phyloP scores from a whole-genome alignment of 352 stramenopile genomes.

The Plasmopara viticola region DNA sequence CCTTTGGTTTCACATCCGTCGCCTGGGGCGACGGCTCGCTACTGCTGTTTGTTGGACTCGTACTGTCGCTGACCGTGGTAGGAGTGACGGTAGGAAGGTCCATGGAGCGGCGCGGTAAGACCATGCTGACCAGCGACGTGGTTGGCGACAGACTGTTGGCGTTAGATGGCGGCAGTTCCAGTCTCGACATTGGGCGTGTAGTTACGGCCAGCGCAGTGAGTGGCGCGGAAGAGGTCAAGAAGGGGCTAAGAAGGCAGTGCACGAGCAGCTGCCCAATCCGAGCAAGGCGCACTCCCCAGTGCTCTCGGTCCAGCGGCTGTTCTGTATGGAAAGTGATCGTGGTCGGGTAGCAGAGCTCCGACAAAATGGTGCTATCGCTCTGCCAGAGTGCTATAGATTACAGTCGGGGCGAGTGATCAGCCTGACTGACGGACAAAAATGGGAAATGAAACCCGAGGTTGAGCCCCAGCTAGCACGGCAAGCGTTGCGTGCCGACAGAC shows the following conservation, averaged over 20 bases:
- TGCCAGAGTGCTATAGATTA: background rate
- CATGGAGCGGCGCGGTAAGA: conserved; percentile 18
- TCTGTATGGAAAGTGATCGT: conserved; percentile 11
- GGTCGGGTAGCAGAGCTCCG: conserved; percentile 2
- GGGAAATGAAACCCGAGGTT: conserved; percentile 12
- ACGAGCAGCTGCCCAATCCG: conserved; percentile 28
- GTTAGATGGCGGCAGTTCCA: conserved; percentile 1
- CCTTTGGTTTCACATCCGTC: conserved; percentile 11
- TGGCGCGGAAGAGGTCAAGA: conserved; percentile 12
- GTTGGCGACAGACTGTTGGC: conserved; percentile 5
- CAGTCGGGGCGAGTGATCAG: conserved; percentile 5
- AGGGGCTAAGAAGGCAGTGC: conserved; percentile 27
- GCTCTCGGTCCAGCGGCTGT: conserved; percentile 14
- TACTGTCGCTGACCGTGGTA: conserved; percentile 2
- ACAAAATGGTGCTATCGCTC: conserved; percentile 6
- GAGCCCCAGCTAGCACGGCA: background rate
- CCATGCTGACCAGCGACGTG: conserved; percentile 13
- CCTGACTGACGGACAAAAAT: conserved; percentile 22
- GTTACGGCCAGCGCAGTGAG: conserved; percentile 8
- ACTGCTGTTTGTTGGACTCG: conserved; percentile 28
- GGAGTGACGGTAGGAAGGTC: conserved; percentile 3
- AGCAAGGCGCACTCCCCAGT: conserved; percentile 32
- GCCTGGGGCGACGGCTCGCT: conserved; percentile 26
- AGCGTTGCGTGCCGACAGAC: conserved; percentile 18
- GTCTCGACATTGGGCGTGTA: conserved; percentile 8